Base-by-base conservation (phyloP, 1,284 basidiomycete genomes). In the Trametes versicolor region DNA sequence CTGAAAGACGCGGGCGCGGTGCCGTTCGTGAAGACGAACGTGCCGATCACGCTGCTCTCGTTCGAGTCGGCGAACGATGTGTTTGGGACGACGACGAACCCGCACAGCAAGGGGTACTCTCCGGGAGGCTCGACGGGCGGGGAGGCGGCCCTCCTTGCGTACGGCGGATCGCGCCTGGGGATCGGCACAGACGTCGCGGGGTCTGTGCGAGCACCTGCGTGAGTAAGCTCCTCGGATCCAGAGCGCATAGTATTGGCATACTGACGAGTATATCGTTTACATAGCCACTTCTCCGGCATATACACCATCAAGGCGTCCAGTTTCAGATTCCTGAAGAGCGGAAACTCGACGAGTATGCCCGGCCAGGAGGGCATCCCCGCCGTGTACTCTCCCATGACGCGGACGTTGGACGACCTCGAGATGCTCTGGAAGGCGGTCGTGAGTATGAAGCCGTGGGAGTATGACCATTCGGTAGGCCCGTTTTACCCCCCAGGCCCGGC, bases 1-100 rank as follows among this genome's bases (percentile, higher is more conserved):
- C 81, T 91, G 8, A 85, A 83, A 36, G 83, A 87, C 58, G 90
- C 88, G 1, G 93, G 93, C 23, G 93, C 90, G 0, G 83, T 94
- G 23, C 86, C 87, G 2, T 92, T 90, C 75, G 90, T 89, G 74
- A 95, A 95, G 79, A 95, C 93, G 43, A 92, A 91, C 70, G 80
- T 88, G 34, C 85, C 86, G 0, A 87, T 90, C 71, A 93, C 91
- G 0, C 83, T 95, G 49, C 82, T 95, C 45, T 87, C 89, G 5
- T 91, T 91, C 74, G 93, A 95, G 76, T 89, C 90, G 59, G 73
- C 76, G 43, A 92, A 91, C 58, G 91, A 91, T 45, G 78, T 93
- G 2, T 94, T 89, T 67, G 92, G 92, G 0, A 74, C 75, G n/a
- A 84, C 89, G 2, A 80, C 77, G 37, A 93, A 95, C 74, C 91